These are phyloP conservation scores for Cyclotella sp. DNA, from an alignment of 108 stramenopile genomes.

Conservation along the genomic window DNA sequence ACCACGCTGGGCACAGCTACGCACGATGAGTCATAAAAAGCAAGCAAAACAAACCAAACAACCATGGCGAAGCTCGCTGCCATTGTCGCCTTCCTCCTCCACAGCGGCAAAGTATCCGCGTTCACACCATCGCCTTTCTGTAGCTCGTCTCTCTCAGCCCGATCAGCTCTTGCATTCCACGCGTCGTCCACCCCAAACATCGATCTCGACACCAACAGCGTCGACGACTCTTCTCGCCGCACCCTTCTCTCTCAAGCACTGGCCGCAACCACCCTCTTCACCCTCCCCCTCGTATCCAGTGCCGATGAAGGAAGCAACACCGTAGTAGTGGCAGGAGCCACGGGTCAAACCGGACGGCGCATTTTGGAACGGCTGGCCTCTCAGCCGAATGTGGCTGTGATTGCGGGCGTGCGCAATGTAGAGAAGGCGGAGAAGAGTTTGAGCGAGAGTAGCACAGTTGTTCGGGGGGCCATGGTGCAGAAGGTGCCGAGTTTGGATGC, in stretches of 20 bases:
- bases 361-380: slow-evolving; percentile 72
- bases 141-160: slow-evolving; percentile 3
- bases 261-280: slow-evolving; percentile 21
- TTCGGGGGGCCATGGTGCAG: slow-evolving; percentile 84
- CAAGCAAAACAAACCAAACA: not conserved
- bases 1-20: too few relatives aligned
- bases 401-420: slow-evolving; percentile 81
- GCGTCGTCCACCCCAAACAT: not conserved
- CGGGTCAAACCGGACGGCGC: slow-evolving; percentile 84
- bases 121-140: not conserved
- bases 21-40: not conserved
- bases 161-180: not conserved
- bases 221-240: slow-evolving; percentile 24
- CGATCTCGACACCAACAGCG: not conserved
- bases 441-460: slow-evolving; percentile 62
- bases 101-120: not conserved
- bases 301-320: slow-evolving; percentile 3
- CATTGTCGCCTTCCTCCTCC: slow-evolving; percentile 12
- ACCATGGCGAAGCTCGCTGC: slow-evolving; percentile 6
- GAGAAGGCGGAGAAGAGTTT: slow-evolving; percentile 71
- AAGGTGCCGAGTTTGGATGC: slow-evolving; percentile 62
- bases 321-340: slow-evolving; percentile 84
- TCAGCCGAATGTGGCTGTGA: slow-evolving; percentile 33
- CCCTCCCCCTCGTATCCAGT: slow-evolving; percentile 2
- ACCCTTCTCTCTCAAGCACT: slow-evolving; percentile 35